Evolutionary conservation across 2,329 filamentous ascomycete genomes (phyloP).

Genomic region (Sodiomyces alkalinus): DNA sequence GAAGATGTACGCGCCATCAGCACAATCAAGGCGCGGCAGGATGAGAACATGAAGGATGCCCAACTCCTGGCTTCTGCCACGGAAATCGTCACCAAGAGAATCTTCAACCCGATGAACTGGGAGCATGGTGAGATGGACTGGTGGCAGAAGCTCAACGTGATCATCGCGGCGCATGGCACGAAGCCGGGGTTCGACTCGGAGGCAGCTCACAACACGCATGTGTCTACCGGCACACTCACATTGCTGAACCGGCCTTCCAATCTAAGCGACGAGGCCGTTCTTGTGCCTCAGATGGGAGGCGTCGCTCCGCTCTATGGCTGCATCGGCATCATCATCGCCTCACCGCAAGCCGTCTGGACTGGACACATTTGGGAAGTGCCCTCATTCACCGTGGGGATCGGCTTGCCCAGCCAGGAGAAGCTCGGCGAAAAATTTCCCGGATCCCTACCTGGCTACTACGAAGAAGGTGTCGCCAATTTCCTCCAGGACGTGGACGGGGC

Average conservation of each 20-base stretch:
- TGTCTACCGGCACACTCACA: no score
- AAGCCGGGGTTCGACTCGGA: no score
- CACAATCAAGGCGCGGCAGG: no score
- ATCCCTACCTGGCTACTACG: slow-evolving; percentile 2
- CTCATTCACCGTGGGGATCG: background rate
- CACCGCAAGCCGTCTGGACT: slow-evolving; percentile 5
- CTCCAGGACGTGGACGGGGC: background rate
- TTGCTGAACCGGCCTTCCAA: no score
- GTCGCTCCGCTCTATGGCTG: slow-evolving; percentile 7
- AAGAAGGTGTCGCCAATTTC: slow-evolving; percentile 3
- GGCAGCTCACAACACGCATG: no score
- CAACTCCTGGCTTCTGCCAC: no score
- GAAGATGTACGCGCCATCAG: no score
- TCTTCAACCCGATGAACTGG: no score
- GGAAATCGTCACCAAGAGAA: no score
- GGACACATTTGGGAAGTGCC: slow-evolving; percentile 8
- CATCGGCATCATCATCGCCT: slow-evolving; percentile 4
- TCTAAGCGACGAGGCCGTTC: background rate
- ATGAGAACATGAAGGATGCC: no score
- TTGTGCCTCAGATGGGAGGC: slow-evolving; percentile 5
- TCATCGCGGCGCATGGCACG: no score
- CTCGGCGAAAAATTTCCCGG: background rate
- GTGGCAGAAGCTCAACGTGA: slow-evolving; percentile 1
- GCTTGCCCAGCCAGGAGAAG: background rate
- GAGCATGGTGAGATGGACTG: background rate